phyloP scores from a whole-genome alignment of 2,329 filamentous ascomycete species.

The Capronia epimyces region DNA sequence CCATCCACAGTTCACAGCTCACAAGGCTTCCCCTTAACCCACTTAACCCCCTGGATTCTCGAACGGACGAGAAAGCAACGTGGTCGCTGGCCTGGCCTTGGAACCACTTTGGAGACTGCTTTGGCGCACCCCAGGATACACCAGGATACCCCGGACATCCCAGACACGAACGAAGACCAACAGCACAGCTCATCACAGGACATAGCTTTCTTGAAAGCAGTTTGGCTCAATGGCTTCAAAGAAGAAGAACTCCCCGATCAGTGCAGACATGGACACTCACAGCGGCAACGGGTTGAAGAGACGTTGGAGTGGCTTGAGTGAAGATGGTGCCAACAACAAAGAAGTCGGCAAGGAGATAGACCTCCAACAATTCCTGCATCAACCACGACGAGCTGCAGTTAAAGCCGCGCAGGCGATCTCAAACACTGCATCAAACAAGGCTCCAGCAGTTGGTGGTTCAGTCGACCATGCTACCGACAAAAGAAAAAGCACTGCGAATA shows the following conservation, averaged over 20 bases:
- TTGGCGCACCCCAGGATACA: not conserved
- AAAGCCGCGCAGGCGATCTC: conserved; percentile 8
- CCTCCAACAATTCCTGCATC: conserved; percentile 6
- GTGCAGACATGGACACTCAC: not conserved
- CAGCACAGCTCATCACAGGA: not conserved
- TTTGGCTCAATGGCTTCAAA: not conserved
- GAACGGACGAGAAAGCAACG: not conserved
- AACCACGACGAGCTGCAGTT: conserved; percentile 14
- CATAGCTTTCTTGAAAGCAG: not conserved
- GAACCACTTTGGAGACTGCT: not conserved
- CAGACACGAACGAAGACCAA: not conserved
- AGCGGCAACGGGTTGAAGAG: not conserved
- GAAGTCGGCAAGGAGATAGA: not conserved
- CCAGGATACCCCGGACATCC: not conserved
- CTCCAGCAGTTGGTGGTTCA: not conserved
- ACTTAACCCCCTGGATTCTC: conserved; percentile 2
- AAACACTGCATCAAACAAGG: not conserved
- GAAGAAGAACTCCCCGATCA: not conserved
- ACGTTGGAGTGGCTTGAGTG: not conserved
- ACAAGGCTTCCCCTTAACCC: conserved; percentile 3
- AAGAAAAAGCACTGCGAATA: not conserved
- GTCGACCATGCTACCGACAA: not conserved
- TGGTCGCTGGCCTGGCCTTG: not conserved
- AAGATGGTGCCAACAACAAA: not conserved
- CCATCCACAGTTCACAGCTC: conserved; percentile 1